Base-by-base conservation (phyloP, 106 monocot species). In the Dendrobium chrysotoxum region DNA sequence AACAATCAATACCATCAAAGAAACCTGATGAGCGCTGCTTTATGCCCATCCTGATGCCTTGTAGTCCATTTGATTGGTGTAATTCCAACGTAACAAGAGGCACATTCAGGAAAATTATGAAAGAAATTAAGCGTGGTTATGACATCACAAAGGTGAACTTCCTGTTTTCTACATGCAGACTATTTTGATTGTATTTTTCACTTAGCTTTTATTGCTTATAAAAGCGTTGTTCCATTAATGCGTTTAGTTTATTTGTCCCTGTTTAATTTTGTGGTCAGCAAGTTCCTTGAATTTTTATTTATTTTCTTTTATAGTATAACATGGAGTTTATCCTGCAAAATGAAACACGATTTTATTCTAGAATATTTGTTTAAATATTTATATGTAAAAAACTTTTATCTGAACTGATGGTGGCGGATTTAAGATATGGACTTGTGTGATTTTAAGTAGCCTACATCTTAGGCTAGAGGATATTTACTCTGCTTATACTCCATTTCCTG, bases 41-140 rank as follows among this genome's bases (percentile, higher is more conserved):
- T 44, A 89, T 91, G 88, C 91, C 88, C 40, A 89, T 91, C 44
- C 73, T 87, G 87, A 81, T 91, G 83, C 86, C 91, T 44, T 89
- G 85, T 80, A 80, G 73, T 41, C 83, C 86, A 23, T 83, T 78
- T 47, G 83, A 87, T 16, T 89, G 82, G 80, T 91, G 88, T 75
- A 79, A 78, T 18, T 89, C 89, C 16, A 91, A 88, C 80, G 83
- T 91, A 4, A 87, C 89, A 20, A 83, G 75, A 81, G 82, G 87
- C 61, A 91, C 70, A 17, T 89, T 85, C 65, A 73, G 11, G 11
- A 91, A 89, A 81, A 91, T 91, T 42, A 82, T n/a, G 45, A 18
- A 31, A 28, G 91, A 91, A 58, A 82, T 91, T 45, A 54, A 35
- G 16, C 85, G 81, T 65, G 91, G 83, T 72, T 82, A 79, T 87